Evolutionary conservation across 768 basidiomycete species (phyloP).

Genomic region (Rhizopogon sp.): DNA sequence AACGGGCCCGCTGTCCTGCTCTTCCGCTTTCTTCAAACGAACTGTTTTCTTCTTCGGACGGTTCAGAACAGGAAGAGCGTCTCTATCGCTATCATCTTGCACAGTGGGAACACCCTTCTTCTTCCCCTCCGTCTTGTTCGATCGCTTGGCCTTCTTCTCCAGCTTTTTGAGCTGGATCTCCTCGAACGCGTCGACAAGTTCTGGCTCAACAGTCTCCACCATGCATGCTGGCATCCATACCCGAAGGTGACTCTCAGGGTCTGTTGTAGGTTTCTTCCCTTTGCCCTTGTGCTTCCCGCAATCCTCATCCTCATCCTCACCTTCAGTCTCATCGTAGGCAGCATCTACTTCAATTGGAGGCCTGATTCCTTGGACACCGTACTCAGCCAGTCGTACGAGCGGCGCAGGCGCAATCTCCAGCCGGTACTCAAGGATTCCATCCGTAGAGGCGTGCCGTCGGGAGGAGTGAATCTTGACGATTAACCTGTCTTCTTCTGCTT

Average conservation of each 20-base stretch:
- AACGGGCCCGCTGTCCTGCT: not conserved
- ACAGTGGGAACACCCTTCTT: conserved; percentile 13
- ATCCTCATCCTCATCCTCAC: conserved; percentile 43
- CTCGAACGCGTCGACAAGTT: conserved; percentile 59
- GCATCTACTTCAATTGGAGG: conserved; percentile 37
- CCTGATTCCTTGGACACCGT: conserved; percentile 61
- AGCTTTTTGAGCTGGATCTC: conserved; percentile 41
- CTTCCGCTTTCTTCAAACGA: not conserved
- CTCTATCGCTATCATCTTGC: conserved; percentile 5
- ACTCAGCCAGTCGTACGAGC: conserved; percentile 60
- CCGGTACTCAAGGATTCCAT: conserved; percentile 71
- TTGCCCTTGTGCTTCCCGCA: conserved; percentile 26
- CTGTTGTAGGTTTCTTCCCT: conserved; percentile 37
- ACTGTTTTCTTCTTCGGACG: not conserved
- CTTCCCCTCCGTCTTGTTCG: conserved; percentile 26
- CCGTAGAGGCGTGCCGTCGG: conserved; percentile 67
- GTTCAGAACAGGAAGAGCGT: not conserved
- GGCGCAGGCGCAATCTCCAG: conserved; percentile 67
- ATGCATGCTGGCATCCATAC: conserved; percentile 86
- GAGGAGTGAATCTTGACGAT: conserved; percentile 49
- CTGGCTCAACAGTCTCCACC: conserved; percentile 62
- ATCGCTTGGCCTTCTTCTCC: conserved; percentile 39
- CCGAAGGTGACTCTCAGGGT: conserved; percentile 50
- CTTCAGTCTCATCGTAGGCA: conserved; percentile 47
- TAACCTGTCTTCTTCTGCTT: conserved; percentile 4